Evolutionary conservation across 305 asterid species (phyloP), one percentile per base, ranked within the genome.

Genomic region (Coffea humblotiana): DNA sequence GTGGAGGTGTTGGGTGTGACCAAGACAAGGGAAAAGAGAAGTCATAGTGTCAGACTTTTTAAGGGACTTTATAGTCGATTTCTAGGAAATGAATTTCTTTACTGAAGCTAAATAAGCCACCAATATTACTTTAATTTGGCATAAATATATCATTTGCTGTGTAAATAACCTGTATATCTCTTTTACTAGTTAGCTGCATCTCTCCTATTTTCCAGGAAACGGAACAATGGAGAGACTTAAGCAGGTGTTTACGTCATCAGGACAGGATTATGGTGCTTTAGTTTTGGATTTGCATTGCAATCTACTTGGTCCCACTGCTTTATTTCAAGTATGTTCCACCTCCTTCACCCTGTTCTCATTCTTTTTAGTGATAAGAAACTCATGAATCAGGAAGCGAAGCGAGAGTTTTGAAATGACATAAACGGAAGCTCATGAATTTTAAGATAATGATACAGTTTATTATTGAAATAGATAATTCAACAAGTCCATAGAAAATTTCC

Each of bases 251-350:
- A 83, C 83, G 54, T 90, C 98, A 82, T 89, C 96, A 47, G 90
- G 90, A 67, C 98, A 92, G 85, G 93, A 82, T 77, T 89, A 90
- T 77, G 98, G 98, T 85, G 96, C 96, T 68, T 85, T 93, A 84
- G 86, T 88, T 81, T 87, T 96, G 86, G 93, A 96, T 90, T 87
- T 96, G 87, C 99, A 96, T 82, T 81, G 83, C 81, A 96, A 94
- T 86, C 93, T 88, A 76, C 96, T 96, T 80, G 98, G 98, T 70
- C 91, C 97, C 74, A 85, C 97, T 76, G 91, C 97, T 84, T 86
- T 96, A 72, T 93, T 89, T 86, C 95, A 91, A 92, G 99, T 96
- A 79, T 77, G 71, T 82, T 60, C 23, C 27, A 37, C 48, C 35
- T 75, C 78, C 78, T 75, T 43, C 58, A 58, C 74, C 69, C 49